Evolutionary conservation across 192 early-diverging fungal genomes (phyloP).

Genomic region (Umbelopsis ramanniana): DNA sequence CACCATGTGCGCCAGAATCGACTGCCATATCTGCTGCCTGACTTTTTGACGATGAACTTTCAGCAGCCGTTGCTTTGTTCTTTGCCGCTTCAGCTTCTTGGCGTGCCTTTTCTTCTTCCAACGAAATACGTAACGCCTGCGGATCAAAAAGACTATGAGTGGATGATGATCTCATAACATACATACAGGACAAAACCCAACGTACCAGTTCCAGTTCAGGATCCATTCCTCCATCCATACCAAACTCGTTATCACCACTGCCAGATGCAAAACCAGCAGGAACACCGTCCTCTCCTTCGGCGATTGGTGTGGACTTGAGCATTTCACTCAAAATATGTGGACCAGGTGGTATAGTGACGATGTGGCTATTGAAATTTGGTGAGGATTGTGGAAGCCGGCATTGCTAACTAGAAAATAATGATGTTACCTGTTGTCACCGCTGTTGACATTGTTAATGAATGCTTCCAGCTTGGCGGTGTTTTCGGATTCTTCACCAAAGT

Average conservation of each 20-base stretch:
- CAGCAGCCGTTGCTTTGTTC: slow-evolving; percentile 46
- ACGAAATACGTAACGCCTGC: slow-evolving; percentile 89
- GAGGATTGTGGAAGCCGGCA: not conserved
- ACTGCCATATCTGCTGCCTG: slow-evolving; percentile 41
- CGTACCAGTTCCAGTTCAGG: slow-evolving; percentile 87
- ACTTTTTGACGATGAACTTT: slow-evolving; percentile 27
- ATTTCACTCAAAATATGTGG: slow-evolving; percentile 91
- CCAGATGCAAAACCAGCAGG: slow-evolving; percentile 66
- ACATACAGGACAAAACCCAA: not conserved
- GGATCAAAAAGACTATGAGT: not conserved
- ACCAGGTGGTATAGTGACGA: slow-evolving; percentile 92
- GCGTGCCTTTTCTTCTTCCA: slow-evolving; percentile 95
- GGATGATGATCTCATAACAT: not conserved
- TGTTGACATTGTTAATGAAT: slow-evolving; percentile 90
- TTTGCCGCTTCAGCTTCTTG: slow-evolving; percentile 67
- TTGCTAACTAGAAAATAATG: not conserved
- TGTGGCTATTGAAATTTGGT: slow-evolving; percentile 61
- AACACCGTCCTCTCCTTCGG: slow-evolving; percentile 81
- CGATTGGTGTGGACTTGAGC: slow-evolving; percentile 84
- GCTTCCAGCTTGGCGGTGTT: slow-evolving; percentile 91
- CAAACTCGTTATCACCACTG: slow-evolving; percentile 86
- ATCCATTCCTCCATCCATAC: slow-evolving; percentile 92
- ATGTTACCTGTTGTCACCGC: slow-evolving; percentile 83
- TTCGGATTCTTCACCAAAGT: slow-evolving; percentile 91
- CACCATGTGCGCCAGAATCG: slow-evolving; percentile 28